A percentile compares a stretch with the other conserved stretches of the same genome.
phyloP scores from a whole-genome alignment of 176 grass and related monocot species.

The Raddia distichophylla region DNA sequence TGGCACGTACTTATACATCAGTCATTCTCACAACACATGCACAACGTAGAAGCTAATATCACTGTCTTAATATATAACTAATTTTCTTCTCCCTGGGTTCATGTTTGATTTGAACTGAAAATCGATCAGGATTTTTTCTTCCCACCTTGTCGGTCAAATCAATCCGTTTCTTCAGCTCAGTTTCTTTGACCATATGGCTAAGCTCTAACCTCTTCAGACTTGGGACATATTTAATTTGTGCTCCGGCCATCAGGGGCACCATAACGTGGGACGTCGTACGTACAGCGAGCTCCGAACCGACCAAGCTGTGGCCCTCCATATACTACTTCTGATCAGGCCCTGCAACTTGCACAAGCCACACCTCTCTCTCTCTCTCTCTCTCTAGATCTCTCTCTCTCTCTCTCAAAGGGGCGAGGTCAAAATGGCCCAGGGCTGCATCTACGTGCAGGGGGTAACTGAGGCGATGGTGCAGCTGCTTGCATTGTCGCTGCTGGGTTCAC shows the following conservation, averaged over 20 bases:
- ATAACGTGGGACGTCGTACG: slow-evolving; percentile 58
- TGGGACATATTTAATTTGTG: slow-evolving; percentile 16
- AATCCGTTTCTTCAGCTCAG: neutral
- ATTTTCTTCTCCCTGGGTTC: neutral
- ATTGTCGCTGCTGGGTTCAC: slow-evolving; percentile 35
- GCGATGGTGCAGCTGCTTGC: slow-evolving; percentile 15
- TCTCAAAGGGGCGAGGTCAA: slow-evolving; percentile 3
- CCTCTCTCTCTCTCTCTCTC: neutral
- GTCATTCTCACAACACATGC: neutral
- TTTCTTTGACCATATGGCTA: neutral
- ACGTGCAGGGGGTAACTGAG: neutral
- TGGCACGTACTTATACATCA: neutral
- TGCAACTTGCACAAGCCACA: slow-evolving; percentile 31
- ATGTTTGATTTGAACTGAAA: neutral
- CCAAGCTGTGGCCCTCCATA: slow-evolving; percentile 44
- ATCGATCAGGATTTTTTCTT: neutral
- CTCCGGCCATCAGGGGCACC: slow-evolving; percentile 9
- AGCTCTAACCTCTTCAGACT: neutral
- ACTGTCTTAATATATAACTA: neutral
- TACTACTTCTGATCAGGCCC: neutral
- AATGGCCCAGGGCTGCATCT: neutral
- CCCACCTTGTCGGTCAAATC: neutral
- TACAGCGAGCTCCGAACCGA: slow-evolving; percentile 50
- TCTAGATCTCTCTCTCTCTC: neutral
- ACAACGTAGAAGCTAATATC: neutral